These are phyloP conservation scores for Rhynchospora tenuis DNA, from an alignment of 176 grass and related monocot species.

Conservation along the genomic window DNA sequence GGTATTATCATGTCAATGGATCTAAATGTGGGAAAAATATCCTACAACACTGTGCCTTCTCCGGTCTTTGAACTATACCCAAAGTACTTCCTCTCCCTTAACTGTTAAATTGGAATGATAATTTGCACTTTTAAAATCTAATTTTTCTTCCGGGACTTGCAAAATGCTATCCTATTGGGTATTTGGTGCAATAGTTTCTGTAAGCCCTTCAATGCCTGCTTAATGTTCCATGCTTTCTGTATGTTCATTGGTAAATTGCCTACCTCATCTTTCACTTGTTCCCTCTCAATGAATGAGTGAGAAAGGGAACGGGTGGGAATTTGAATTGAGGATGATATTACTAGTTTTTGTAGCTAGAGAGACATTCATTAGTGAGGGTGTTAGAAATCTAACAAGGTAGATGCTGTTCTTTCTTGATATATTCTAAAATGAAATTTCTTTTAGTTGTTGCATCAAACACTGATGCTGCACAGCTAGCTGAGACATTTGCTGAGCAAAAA, in stretches of 20 bases:
- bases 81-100: background rate
- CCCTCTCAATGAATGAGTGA: background rate
- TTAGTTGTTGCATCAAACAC: conserved; percentile 95
- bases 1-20: background rate
- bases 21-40: background rate
- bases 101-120: background rate
- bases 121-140: background rate
- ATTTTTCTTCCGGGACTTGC: background rate
- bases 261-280: background rate
- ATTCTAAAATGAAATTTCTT: conserved; percentile 17
- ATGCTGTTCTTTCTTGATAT: background rate
- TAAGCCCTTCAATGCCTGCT: background rate
- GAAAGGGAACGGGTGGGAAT: background rate
- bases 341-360: background rate
- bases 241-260: background rate
- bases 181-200: background rate
- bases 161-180: background rate
- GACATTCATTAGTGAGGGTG: background rate
- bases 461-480: conserved; percentile 91
- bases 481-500: conserved; percentile 91
- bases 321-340: background rate
- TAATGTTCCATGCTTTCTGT: background rate
- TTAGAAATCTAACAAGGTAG: background rate
- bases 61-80: background rate
- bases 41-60: background rate